Evolutionary conservation across 2,329 filamentous ascomycete genomes (phyloP), one percentile per base, ranked within the genome.

Genomic region (Bimuria novae-zelandiae): DNA sequence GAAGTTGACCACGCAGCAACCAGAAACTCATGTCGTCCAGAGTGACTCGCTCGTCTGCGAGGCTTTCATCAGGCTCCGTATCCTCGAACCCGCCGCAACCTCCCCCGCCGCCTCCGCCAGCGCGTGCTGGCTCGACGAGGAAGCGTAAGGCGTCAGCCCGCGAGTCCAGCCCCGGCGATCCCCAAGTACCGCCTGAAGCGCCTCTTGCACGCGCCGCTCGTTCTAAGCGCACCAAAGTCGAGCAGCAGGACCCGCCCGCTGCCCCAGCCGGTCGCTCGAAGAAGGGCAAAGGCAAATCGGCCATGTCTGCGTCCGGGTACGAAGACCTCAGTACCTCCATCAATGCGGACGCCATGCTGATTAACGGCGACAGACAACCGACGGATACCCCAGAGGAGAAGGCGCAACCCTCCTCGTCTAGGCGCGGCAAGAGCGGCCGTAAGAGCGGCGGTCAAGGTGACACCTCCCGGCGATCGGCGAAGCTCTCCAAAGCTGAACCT

Each of bases 1-100:
- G 61, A 62, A 55, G 64, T 58, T 64, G 55, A 25, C 55, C 57
- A 61, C 53, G 63, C 50, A 61, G 39, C 56, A 64, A 32, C 61
- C 65, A 71, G 65, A 74, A 80, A 88, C 90, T 93, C 87, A 97
- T 96, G 92, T 90, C 90, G 85, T 81, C 87, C 84, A 97, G 92
- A 90, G 87, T 94, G 71, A 97, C 93, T 82, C 91, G 93, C 82
- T 94, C 92, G 71, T 89, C 92, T 77, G 89, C 92, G 80, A 92
- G 92, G 82, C 87, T 90, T 84, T 90, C 90, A 80, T 89, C 90
- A 77, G 82, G 81, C 71, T 71, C 73, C 56, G 73, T 72, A 60
- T 73, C 84, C 59, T 70, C 58, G 67, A 59, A 59, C 52, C 61
- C 64, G 27, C 68, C 65, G 54, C 65, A 79, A 77, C 78, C 77